phyloP scores from a whole-genome alignment of 768 basidiomycete species.

The Kwoniella dendrophila region DNA sequence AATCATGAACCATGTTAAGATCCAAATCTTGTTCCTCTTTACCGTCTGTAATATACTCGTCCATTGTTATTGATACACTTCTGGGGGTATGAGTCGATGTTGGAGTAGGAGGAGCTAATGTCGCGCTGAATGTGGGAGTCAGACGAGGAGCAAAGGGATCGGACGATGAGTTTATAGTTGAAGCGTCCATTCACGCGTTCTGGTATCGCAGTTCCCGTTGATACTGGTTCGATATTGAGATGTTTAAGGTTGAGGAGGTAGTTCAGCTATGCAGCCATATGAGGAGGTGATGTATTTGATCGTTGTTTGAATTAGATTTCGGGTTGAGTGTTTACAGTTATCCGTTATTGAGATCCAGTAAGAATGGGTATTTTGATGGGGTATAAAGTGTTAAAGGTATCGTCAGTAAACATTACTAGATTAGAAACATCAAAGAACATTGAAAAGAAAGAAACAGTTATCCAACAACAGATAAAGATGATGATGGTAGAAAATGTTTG shows the following conservation, averaged over 20 bases:
- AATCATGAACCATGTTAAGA: constrained; percentile 49
- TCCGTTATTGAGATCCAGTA: too few species aligned
- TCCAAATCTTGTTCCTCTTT: constrained; percentile 31
- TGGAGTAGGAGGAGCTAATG: constrained; percentile 11
- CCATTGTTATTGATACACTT: constrained; percentile 28
- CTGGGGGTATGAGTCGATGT: constrained; percentile 13
- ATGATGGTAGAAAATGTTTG: not conserved
- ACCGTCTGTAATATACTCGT: constrained; percentile 19
- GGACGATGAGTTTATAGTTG: constrained; percentile 1
- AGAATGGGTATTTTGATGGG: too few species aligned
- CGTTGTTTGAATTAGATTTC: too few species aligned
- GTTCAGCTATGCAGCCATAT: too few species aligned
- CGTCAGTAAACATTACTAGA: not conserved
- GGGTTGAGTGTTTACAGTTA: too few species aligned
- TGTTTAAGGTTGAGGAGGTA: too few species aligned
- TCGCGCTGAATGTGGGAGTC: constrained; percentile 14
- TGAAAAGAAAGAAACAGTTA: not conserved
- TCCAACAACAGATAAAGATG: not conserved
- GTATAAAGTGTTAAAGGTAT: not conserved
- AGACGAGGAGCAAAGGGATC: constrained; percentile 23
- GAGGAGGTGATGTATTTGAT: too few species aligned
- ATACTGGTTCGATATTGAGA: too few species aligned
- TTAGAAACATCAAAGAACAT: not conserved
- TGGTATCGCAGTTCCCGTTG: constrained; percentile 43
- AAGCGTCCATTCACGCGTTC: constrained; percentile 16